A percentile compares a stretch with the other conserved stretches of the same genome.
These are phyloP conservation scores for Ogataea populi-albae DNA, from an alignment of 805 yeast species.

Conservation along the genomic window DNA sequence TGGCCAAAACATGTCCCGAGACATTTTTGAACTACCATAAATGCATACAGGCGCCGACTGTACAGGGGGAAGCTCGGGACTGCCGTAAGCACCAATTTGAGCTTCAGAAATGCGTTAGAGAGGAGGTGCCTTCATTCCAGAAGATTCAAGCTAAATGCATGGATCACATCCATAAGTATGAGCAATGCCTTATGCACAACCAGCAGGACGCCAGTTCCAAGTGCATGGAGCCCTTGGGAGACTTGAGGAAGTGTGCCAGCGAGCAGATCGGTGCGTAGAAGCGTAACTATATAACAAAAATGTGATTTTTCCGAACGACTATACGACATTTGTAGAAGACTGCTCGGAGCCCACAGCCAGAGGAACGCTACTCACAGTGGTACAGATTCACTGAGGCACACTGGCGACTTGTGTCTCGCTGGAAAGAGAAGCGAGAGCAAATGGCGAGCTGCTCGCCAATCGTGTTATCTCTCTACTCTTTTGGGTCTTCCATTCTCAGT, in stretches of 20 bases:
- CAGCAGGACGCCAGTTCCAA: conserved; percentile 40
- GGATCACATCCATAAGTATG: conserved; percentile 57
- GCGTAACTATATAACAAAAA: no score
- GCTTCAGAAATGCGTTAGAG: conserved; percentile 61
- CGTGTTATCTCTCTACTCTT: no score
- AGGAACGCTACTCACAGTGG: no score
- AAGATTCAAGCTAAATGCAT: conserved; percentile 64
- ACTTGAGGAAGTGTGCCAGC: conserved; percentile 56
- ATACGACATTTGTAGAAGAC: no score
- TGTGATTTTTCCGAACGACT: no score
- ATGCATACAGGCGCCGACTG: conserved; percentile 51
- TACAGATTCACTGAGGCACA: no score
- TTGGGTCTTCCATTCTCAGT: no score
- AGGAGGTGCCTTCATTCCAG: conserved; percentile 66
- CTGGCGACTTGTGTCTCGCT: no score
- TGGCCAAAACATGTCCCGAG: conserved; percentile 72
- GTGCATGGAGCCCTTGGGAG: conserved; percentile 52
- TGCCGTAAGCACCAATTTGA: conserved; percentile 57
- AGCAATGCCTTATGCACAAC: conserved; percentile 55
- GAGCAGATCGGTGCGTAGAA: conserved; percentile 12
- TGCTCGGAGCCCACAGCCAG: no score
- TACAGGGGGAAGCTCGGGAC: conserved; percentile 32
- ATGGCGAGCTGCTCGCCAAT: no score
- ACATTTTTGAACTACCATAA: conserved; percentile 70
- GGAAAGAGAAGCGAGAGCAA: no score